Conservation (phyloP, 495 filamentous ascomycete genomes). For the Penicillium silybi region DNA sequence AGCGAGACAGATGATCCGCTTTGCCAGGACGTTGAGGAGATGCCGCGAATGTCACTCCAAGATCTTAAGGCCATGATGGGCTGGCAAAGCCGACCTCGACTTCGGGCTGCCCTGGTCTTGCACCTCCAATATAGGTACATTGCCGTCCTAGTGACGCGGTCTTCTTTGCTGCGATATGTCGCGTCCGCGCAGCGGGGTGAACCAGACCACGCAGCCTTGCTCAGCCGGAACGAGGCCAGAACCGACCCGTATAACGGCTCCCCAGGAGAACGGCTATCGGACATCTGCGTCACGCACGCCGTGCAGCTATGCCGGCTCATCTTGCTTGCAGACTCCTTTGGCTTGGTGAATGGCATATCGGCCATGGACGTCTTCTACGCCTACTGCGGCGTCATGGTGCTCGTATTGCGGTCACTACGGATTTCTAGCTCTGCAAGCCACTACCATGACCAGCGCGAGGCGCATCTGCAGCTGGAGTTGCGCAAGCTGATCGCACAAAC, state of each 20-base stretch:
- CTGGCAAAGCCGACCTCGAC: slow-evolving; percentile 1
- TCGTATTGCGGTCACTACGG: slow-evolving; percentile 2
- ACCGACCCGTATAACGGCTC: too few species aligned
- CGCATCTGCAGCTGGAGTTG: background rate
- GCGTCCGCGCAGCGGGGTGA: background rate
- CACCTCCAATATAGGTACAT: slow-evolving; percentile 4
- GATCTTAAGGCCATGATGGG: slow-evolving; percentile 3
- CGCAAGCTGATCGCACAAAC: slow-evolving; percentile 1
- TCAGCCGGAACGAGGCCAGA: too few species aligned
- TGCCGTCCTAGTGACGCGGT: slow-evolving; percentile 1
- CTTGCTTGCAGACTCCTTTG: slow-evolving; percentile 2
- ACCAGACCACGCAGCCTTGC: background rate
- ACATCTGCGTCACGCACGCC: slow-evolving; percentile 1
- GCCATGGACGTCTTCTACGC: slow-evolving; percentile 3
- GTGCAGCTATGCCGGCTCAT: slow-evolving; percentile 5
- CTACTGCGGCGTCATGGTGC: slow-evolving; percentile 3
- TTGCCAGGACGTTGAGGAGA: background rate
- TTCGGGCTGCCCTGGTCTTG: slow-evolving; percentile 1
- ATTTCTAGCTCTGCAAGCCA: slow-evolving; percentile 1
- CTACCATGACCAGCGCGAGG: background rate
- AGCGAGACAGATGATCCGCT: background rate
- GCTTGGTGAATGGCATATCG: slow-evolving; percentile 1
- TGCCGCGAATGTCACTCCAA: slow-evolving; percentile 1
- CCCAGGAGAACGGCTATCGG: background rate
- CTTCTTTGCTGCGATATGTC: slow-evolving; percentile 1